Percentiles rank a stretch among this genome's conserved stretches.
These are phyloP conservation scores for Xanthoceras sorbifolium DNA, from an alignment of 345 rosid genomes.

Conservation along the genomic window DNA sequence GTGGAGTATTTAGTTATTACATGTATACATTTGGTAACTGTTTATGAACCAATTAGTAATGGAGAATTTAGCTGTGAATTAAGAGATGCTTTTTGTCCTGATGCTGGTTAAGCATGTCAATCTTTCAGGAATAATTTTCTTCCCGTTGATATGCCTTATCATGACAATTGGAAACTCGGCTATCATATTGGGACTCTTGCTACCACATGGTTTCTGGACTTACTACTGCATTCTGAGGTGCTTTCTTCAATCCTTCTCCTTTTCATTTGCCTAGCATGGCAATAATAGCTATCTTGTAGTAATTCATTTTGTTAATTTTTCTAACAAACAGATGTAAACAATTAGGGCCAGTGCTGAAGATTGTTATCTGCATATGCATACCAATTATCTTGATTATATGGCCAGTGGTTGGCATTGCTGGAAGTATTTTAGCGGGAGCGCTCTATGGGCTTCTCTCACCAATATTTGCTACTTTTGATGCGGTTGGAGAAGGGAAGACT, in stretches of 20 bases:
- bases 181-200: slow-evolving; percentile 72
- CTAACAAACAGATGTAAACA: slow-evolving; percentile 62
- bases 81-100: background rate
- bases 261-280: slow-evolving; percentile 7
- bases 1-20: background rate
- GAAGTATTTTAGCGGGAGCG: slow-evolving; percentile 68
- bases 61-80: background rate
- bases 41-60: background rate
- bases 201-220: slow-evolving; percentile 63
- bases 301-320: slow-evolving; percentile 26
- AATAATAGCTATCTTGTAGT: slow-evolving; percentile 7
- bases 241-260: slow-evolving; percentile 22
- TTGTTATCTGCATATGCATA: slow-evolving; percentile 60
- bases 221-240: slow-evolving; percentile 73
- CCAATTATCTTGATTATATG: slow-evolving; percentile 58
- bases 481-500: slow-evolving; percentile 87
- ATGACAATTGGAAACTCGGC: slow-evolving; percentile 70
- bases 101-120: background rate
- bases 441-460: slow-evolving; percentile 83
- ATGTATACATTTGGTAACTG: background rate
- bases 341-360: slow-evolving; percentile 81
- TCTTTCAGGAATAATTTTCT: slow-evolving; percentile 67
- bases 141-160: slow-evolving; percentile 70
- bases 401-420: slow-evolving; percentile 60
- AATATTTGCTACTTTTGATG: slow-evolving; percentile 88